Conservation (phyloP, 2,329 filamentous ascomycete species). For the Pseudogymnoascus sp. region DNA sequence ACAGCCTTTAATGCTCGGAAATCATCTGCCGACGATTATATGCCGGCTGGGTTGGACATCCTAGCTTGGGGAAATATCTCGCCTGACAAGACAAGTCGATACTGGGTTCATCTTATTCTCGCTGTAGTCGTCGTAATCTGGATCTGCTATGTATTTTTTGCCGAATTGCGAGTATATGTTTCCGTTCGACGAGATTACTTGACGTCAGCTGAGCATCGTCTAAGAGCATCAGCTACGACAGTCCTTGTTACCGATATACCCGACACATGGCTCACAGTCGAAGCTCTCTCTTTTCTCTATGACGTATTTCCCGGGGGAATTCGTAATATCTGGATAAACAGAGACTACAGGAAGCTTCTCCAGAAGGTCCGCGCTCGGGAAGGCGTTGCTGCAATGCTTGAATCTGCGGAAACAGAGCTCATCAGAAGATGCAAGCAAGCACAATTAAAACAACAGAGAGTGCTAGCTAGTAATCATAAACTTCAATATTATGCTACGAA, state of each 20-base stretch:
- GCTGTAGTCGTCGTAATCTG: constrained; percentile 72
- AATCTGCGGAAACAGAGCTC: constrained; percentile 75
- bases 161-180: constrained; percentile 79
- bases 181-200: constrained; percentile 90
- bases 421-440: constrained; percentile 72
- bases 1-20: constrained; percentile 26
- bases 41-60: constrained; percentile 60
- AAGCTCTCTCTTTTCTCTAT: constrained; percentile 75
- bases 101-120: constrained; percentile 77
- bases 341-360: constrained; percentile 73
- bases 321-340: constrained; percentile 92
- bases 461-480: constrained; percentile 29
- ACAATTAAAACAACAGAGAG: constrained; percentile 56
- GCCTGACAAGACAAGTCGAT: constrained; percentile 54
- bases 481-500: constrained; percentile 10
- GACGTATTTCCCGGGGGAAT: constrained; percentile 95
- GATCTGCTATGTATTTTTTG: constrained; percentile 80
- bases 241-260: constrained; percentile 90
- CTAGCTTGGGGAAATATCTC: constrained; percentile 84
- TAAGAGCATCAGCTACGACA: constrained; percentile 92
- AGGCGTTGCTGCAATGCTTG: constrained; percentile 61
- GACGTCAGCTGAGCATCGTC: constrained; percentile 86
- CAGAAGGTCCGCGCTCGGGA: constrained; percentile 76
- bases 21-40: constrained; percentile 30
- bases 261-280: constrained; percentile 76